phyloP scores from a whole-genome alignment of 2,329 filamentous ascomycete genomes.

The Didymella lethalis region DNA sequence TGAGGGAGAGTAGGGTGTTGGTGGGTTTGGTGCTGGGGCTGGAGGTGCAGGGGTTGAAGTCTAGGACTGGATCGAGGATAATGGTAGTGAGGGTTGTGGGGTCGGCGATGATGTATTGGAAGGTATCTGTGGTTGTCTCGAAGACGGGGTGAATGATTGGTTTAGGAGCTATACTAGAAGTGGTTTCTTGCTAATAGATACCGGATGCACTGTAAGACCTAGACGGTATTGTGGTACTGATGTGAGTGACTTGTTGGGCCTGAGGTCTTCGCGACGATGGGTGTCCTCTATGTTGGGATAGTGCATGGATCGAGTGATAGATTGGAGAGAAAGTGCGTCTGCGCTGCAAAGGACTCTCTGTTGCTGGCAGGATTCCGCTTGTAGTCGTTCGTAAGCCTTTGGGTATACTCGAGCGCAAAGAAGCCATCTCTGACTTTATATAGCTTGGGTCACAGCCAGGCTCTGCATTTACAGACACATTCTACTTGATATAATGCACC shows the following conservation, averaged over 20 bases:
- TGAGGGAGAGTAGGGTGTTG: constrained; percentile 58
- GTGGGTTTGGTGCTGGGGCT: constrained; percentile 61
- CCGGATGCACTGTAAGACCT: neutral
- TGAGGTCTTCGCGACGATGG: neutral
- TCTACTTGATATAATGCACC: neutral
- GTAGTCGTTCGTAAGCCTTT: neutral
- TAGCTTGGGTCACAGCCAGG: neutral
- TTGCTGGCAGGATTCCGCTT: neutral
- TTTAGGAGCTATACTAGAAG: neutral
- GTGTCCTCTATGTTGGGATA: neutral
- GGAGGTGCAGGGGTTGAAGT: constrained; percentile 60
- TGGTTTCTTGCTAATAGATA: neutral
- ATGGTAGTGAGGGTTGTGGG: constrained; percentile 57
- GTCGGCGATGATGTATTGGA: constrained; percentile 69
- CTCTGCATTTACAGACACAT: neutral
- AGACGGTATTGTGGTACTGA: neutral
- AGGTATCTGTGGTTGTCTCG: constrained; percentile 60
- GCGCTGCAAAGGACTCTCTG: neutral
- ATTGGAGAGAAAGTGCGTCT: neutral
- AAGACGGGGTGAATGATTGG: constrained; percentile 37
- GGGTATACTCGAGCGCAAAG: neutral
- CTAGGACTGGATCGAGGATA: constrained; percentile 69
- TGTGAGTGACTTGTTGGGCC: neutral
- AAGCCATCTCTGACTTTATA: neutral
- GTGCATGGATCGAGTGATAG: neutral